Base-by-base conservation (phyloP, 2,329 filamentous ascomycete genomes). In the Chaetomium sp. region DNA sequence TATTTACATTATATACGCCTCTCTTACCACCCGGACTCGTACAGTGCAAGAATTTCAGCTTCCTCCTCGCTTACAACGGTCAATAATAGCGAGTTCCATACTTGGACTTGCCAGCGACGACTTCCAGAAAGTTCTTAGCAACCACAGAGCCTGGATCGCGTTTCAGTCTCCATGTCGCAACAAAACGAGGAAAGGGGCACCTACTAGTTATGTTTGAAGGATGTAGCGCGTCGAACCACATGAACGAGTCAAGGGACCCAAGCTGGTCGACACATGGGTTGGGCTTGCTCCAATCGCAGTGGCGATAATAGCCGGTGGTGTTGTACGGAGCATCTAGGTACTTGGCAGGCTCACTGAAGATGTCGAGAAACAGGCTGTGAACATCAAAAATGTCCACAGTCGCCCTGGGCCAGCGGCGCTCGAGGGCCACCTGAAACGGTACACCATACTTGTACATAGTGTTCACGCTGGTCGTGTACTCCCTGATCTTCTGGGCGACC, bases 221-320 rank as follows among this genome's bases (percentile, higher is more conserved):
- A 78, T 94, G 91, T 72, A 93, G 74, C 72, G 87, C 84, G 75
- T 94, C 90, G 71, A 82, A 83, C 89, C 90, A 93, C 74, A 92
- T 69, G 73, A 85, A 93, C 54, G 83, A 86, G 69, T 89, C 84
- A 35, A 80, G 75, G 38, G 80, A 78, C 3, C 69, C 71, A 13
- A 75, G 68, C 45, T 78, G 77, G 63, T 77, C 64, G 4, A 72
- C 72, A 67, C 83, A 85, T n/a, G n/a, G n/a, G n/a, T n/a, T 4
- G 72, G 66, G 8, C 68, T 65, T 23, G 74, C 70, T 12, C 65
- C 63, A 1, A 72, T 74, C 59, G 70, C 90, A 92, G 25, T 83
- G 76, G 53, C 84, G 80, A 62, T 83, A 86, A 51, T 79, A 85
- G 0, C 85, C 84, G 0, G 82, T 85, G 1, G 87, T 84, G 71